Percentiles rank a stretch among this genome's conserved stretches.
Evolutionary conservation across 441 rosid species (phyloP).

Genomic region (Omphalea diandra): DNA sequence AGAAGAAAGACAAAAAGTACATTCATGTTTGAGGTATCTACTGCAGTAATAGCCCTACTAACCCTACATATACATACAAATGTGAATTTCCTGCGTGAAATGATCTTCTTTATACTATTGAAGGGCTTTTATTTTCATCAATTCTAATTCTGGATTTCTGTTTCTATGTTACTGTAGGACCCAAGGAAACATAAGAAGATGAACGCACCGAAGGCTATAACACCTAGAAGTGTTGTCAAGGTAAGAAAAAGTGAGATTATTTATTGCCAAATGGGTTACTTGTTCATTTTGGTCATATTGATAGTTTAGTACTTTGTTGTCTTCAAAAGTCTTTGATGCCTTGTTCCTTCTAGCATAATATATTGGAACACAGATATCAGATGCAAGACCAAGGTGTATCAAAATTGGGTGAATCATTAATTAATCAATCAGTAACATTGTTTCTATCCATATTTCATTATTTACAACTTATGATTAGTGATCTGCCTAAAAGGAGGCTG

Average conservation of each 20-base stretch:
- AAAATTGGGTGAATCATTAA: background rate
- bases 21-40: constrained; percentile 72
- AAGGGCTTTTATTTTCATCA: background rate
- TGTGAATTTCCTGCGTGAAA: constrained; percentile 3
- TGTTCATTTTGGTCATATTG: background rate
- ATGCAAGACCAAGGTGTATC: background rate
- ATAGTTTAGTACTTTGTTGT: background rate
- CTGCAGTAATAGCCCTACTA: constrained; percentile 1
- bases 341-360: background rate
- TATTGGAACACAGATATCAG: background rate
- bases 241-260: constrained; percentile 32
- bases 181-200: constrained; percentile 51
- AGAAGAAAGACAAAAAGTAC: constrained; percentile 70
- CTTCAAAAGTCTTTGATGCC: background rate
- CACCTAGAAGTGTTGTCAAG: constrained; percentile 52
- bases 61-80: constrained; percentile 1
- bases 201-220: constrained; percentile 48
- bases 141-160: constrained; percentile 14
- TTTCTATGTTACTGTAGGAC: constrained; percentile 44
- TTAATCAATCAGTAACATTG: background rate
- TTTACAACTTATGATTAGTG: background rate
- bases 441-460: background rate
- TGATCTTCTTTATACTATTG: background rate
- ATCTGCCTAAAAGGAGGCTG: background rate
- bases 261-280: background rate